Evolutionary conservation across 2,329 filamentous ascomycete genomes (phyloP).

Genomic region (Pezicula radicicola): DNA sequence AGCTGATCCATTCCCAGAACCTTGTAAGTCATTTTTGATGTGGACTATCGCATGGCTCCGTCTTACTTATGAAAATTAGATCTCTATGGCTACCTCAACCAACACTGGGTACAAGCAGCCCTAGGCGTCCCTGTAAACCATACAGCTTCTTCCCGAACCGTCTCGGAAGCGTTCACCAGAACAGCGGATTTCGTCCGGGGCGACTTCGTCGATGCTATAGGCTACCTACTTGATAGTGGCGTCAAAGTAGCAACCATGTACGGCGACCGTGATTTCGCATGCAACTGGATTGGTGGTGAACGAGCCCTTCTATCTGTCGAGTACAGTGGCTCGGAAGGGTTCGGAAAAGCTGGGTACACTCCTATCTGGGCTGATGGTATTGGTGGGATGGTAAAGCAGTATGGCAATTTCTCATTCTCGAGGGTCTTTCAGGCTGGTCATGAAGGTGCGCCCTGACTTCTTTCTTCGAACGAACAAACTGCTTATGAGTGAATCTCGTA

Average conservation of each 20-base stretch:
- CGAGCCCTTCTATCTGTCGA: conserved; percentile 48
- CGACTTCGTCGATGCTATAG: conserved; percentile 54
- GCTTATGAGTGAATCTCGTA: conserved; percentile 24
- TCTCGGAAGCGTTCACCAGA: conserved; percentile 38
- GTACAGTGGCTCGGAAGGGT: conserved; percentile 41
- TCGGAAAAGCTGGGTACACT: conserved; percentile 64
- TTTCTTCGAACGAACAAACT: background rate
- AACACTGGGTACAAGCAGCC: conserved; percentile 43
- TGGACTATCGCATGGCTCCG: too few species aligned
- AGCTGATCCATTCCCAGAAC: conserved; percentile 7
- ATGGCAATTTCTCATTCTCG: conserved; percentile 66
- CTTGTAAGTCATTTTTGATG: background rate
- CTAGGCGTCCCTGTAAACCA: conserved; percentile 61
- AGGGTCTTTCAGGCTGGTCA: conserved; percentile 63
- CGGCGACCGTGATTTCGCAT: conserved; percentile 57
- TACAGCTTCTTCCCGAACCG: conserved; percentile 39
- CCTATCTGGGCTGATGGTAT: conserved; percentile 60
- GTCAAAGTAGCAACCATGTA: conserved; percentile 69
- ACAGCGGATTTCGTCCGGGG: conserved; percentile 59
- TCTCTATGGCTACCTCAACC: conserved; percentile 11
- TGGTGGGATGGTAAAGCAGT: conserved; percentile 69
- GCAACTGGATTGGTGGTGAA: conserved; percentile 54
- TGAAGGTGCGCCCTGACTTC: conserved; percentile 32
- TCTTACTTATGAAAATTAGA: background rate
- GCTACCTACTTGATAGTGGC: conserved; percentile 53